Evolutionary conservation across 768 basidiomycete genomes (phyloP).

Genomic region (Auricularia sp.): DNA sequence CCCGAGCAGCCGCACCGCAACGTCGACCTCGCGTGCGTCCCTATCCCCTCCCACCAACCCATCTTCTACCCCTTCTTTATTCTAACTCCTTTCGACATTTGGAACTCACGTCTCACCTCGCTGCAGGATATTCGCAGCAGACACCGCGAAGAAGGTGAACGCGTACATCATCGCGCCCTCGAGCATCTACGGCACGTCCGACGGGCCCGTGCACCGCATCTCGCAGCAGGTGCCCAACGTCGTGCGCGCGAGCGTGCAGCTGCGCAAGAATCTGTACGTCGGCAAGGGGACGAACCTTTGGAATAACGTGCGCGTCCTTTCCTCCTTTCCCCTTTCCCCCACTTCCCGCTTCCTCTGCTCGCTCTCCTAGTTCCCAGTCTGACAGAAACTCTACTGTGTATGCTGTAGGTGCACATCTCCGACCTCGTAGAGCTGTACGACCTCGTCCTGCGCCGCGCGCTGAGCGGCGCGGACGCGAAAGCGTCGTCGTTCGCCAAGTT

Average conservation of each 20-base stretch:
- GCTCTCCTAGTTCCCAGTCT: background rate
- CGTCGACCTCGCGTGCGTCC: conserved; percentile 16
- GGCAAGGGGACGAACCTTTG: conserved; percentile 17
- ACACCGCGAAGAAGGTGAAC: conserved; percentile 7
- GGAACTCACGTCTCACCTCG: too few species aligned
- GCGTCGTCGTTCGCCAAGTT: conserved; percentile 14
- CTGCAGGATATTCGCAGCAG: conserved; percentile 14
- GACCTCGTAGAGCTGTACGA: conserved; percentile 17
- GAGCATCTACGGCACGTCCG: conserved; percentile 17
- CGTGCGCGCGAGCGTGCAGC: conserved; percentile 10
- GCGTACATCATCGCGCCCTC: conserved; percentile 19
- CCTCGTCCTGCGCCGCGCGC: conserved; percentile 14
- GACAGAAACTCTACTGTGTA: background rate
- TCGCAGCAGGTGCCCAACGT: conserved; percentile 15
- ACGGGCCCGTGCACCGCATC: conserved; percentile 14
- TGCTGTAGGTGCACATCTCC: conserved; percentile 14
- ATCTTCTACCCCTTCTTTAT: too few species aligned
- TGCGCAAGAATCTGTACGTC: conserved; percentile 12
- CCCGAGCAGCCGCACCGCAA: conserved; percentile 14
- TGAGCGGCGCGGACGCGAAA: conserved; percentile 9
- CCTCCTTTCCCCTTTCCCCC: too few species aligned
- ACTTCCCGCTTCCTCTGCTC: too few species aligned
- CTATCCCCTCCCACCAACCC: too few species aligned
- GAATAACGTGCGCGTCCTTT: conserved; percentile 8
- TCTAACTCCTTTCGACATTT: too few species aligned